Base-by-base conservation (phyloP, 768 basidiomycete species). In the Amanita molliuscula region DNA sequence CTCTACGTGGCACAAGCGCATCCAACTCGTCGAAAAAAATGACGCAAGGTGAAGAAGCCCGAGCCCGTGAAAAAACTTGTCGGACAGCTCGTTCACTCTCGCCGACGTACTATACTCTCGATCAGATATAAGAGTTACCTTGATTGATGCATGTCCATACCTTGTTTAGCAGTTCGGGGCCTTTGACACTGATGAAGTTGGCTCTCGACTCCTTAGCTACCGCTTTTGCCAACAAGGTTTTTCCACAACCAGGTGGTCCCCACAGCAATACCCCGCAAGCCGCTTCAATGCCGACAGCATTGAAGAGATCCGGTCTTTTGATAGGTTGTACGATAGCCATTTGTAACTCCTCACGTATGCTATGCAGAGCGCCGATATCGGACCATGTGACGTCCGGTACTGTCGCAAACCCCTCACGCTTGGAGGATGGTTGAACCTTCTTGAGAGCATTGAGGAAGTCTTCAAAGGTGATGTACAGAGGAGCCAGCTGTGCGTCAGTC, bases 281-380 rank as follows among this genome's bases (percentile, higher is more conserved):
- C 0, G 90, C 88, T 26, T 84, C 81, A 54, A 99, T 92, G 5
- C 96, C 96, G 1, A 97, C 87, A 8, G 77, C 77, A 41, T 68
- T 79, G 66, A 99, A 99, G 2, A 98, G 63, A 59, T 92, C 91
- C 0, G 96, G 95, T 28, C 88, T 71, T 44, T 79, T 75, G 56
- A 98, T 93, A 5, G 96, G 95, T 59, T 96, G 89, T 3, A 99
- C 94, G 56, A 99, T 90, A 11, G 92, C 88, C 93, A 97, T 96
- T 58, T 94, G 91, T 35, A 99, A 73, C 63, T 96, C 94, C 52
- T 95, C 89, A 13, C 96, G 73, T 2, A 82, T 87, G 1, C 67
- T 75, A 53, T 87, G 82, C n/a, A 98, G 72, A 2, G 95, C 96
- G 18, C 96, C 96, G 42, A 99, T 76, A 61, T 98, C 93, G 1